phyloP scores from a whole-genome alignment of 2,329 filamentous ascomycete genomes.

The Ampelomyces quisqualis region DNA sequence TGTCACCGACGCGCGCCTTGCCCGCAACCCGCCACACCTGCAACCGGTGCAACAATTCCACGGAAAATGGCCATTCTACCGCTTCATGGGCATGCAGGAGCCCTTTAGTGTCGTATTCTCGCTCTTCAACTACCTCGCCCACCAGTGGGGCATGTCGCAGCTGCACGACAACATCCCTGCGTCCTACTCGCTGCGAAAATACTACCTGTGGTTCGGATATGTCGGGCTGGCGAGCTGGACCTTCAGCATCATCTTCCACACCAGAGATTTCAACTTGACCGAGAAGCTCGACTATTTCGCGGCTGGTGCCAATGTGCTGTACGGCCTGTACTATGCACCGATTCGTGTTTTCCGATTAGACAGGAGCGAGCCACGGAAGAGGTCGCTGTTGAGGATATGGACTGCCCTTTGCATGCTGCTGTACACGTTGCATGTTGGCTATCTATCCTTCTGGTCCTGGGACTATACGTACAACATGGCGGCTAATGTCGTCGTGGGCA shows the following conservation, averaged over 20 bases:
- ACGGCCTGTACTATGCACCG: conserved; percentile 82
- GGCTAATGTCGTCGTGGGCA: conserved; percentile 81
- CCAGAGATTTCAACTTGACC: conserved; percentile 78
- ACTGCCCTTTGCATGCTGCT: conserved; percentile 68
- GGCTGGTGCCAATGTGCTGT: conserved; percentile 84
- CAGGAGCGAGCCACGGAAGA: conserved; percentile 51
- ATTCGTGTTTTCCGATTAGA: conserved; percentile 85
- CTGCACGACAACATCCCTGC: conserved; percentile 69
- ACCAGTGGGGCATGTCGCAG: conserved; percentile 72
- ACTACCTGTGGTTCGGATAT: conserved; percentile 77
- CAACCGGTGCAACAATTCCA: conserved; percentile 84
- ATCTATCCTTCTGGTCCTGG: conserved; percentile 83
- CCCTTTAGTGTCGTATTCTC: conserved; percentile 92
- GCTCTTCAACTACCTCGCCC: conserved; percentile 84
- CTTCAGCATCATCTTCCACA: conserved; percentile 90
- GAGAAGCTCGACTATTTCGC: conserved; percentile 97
- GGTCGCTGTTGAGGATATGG: conserved; percentile 69
- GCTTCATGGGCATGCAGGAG: conserved; percentile 90
- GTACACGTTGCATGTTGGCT: conserved; percentile 76
- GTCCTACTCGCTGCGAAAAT: conserved; percentile 73
- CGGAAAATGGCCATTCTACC: conserved; percentile 97
- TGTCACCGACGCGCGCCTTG: conserved; percentile 71
- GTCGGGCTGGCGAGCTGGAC: conserved; percentile 82
- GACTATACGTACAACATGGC: conserved; percentile 99
- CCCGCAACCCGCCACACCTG: conserved; percentile 63